A percentile compares a stretch with the other conserved stretches of the same genome.
These are phyloP conservation scores for Mycena crocata DNA, from an alignment of 768 basidiomycete genomes.

Conservation along the genomic window DNA sequence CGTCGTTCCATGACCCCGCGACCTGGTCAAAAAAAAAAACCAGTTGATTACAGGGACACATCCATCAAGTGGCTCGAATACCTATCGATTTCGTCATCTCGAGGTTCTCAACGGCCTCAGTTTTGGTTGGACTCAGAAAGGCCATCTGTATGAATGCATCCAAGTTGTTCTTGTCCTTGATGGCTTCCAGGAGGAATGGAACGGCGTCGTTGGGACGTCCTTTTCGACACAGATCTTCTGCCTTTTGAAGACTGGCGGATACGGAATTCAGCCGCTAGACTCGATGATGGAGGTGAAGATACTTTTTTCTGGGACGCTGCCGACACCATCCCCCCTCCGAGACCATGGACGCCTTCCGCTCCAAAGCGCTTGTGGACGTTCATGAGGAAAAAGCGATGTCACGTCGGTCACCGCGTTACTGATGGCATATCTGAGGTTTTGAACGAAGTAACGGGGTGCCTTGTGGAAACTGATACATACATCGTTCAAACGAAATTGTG, in stretches of 20 bases:
- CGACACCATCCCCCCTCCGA: slow-evolving; percentile 42
- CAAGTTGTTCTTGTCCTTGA: slow-evolving; percentile 54
- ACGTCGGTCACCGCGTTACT: too few species aligned
- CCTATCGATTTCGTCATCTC: too few species aligned
- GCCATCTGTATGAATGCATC: slow-evolving; percentile 53
- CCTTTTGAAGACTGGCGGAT: slow-evolving; percentile 47
- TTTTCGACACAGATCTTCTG: slow-evolving; percentile 48
- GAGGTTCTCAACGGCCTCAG: too few species aligned
- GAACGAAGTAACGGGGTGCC: too few species aligned
- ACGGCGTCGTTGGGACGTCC: slow-evolving; percentile 47
- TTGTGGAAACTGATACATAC: too few species aligned
- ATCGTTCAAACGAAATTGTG: too few species aligned
- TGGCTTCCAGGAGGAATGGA: slow-evolving; percentile 53
- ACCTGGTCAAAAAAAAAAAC: slow-evolving; percentile 38
- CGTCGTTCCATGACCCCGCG: slow-evolving; percentile 39
- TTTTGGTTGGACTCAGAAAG: too few species aligned
- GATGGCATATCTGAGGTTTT: too few species aligned
- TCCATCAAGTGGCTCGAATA: too few species aligned
- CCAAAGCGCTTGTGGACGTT: slow-evolving; percentile 36
- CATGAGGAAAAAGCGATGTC: too few species aligned
- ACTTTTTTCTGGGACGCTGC: slow-evolving; percentile 39
- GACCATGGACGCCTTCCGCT: slow-evolving; percentile 37
- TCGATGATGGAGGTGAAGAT: neutral
- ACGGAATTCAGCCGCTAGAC: neutral
- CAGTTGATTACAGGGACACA: too few species aligned